Evolutionary conservation across 257 asterid species (phyloP), one percentile per base, ranked within the genome.

Genomic region (Handroanthus guayacan): DNA sequence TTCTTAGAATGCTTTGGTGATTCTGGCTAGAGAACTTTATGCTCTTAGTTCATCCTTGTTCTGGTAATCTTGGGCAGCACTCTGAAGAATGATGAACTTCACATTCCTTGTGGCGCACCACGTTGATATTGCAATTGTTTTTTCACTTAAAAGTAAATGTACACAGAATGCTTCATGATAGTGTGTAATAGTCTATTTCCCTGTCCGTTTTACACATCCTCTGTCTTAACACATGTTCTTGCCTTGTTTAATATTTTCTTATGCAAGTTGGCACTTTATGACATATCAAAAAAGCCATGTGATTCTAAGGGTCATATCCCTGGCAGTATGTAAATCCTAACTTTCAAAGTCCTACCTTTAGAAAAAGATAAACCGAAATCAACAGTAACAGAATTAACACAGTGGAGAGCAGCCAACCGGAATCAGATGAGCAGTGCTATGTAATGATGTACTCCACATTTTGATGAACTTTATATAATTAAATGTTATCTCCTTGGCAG

Each of bases 181-280:
- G 71, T 66, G 44, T 72, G 48, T 47, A 39, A 41, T 55, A 11
- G 51, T 61, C 39, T 65, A 41, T 48, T 51, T 38, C 16, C 52
- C 37, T 50, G 41, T 70, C 50, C 2, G 63, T 77, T 63, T 69
- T 55, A 63, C 64, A 17, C 47, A 39, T 67, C 34, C 44, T 66
- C 17, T 45, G 62, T 64, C 74, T 66, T 20, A 64, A 36, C 82
- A 44, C 79, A 72, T 38, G 72, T 25, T 55, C n/a, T 25, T 70
- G 67, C 71, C 71, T 48, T 47, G 70, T 70, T 64, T 44, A 56
- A 52, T 18, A 71, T 75, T 47, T 44, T 55, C 55, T 41, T 52
- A 44, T 1, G 7, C 47, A 44, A 44, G 12, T 13, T 20, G 38
- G 37, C 62, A 14, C 31, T 70, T 36, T 36, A 17, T 67, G 45